phyloP scores from a whole-genome alignment of 805 yeast genomes.

The Yamadazyma insecticola region DNA sequence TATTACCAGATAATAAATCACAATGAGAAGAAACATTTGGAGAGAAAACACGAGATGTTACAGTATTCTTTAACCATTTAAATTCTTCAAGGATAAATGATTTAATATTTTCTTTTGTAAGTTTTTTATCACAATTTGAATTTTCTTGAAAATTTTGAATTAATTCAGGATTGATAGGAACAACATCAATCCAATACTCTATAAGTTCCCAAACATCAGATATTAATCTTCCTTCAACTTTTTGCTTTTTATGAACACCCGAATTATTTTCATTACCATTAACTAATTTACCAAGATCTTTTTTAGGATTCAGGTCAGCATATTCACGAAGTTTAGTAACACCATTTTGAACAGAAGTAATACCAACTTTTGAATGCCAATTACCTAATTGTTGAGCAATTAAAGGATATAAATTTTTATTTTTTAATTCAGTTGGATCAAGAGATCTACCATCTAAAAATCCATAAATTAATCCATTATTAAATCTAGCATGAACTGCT shows the following conservation, averaged over 20 bases:
- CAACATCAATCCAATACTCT: conserved; percentile 56
- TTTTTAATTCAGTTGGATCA: conserved; percentile 48
- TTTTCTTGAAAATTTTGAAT: conserved; percentile 33
- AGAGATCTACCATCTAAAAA: conserved; percentile 62
- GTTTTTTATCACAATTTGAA: conserved; percentile 13
- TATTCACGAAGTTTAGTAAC: conserved; percentile 32
- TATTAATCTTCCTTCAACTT: no score
- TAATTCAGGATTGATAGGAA: conserved; percentile 47
- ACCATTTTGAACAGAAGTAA: conserved; percentile 44
- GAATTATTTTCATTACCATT: conserved; percentile 4
- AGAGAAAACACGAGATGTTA: conserved; percentile 35
- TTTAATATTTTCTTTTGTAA: conserved; percentile 22
- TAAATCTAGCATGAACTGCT: conserved; percentile 59
- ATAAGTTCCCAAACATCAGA: conserved; percentile 57
- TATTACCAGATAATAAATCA: conserved; percentile 70
- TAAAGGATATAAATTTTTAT: conserved; percentile 44
- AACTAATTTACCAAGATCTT: conserved; percentile 5
- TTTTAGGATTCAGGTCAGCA: conserved; percentile 12
- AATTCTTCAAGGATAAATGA: conserved; percentile 48
- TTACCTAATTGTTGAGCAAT: conserved; percentile 66
- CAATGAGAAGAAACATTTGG: conserved; percentile 64
- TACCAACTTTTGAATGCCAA: conserved; percentile 56
- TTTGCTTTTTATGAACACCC: conserved; percentile 16
- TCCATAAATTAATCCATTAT: conserved; percentile 71
- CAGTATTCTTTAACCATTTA: conserved; percentile 45